Percentiles rank a stretch among this genome's conserved stretches.
Conservation (phyloP, 164 flowering plant species). For the Buxus sempervirens region DNA sequence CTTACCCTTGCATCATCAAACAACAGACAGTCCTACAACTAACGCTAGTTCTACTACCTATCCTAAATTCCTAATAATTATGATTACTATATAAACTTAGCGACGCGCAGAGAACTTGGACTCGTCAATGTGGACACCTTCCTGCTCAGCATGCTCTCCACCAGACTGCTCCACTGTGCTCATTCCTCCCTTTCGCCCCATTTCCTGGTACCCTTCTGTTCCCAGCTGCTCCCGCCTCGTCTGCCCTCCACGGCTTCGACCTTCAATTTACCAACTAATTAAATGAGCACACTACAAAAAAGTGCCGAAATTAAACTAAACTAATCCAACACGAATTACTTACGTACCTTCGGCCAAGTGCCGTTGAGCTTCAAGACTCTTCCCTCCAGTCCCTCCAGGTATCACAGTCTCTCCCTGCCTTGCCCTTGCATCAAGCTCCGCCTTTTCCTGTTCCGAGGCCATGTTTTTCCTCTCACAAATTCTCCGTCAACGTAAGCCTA, state of each 20-base stretch:
- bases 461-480: slow-evolving; percentile 19
- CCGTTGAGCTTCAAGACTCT: slow-evolving; percentile 81
- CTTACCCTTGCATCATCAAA: too few species aligned
- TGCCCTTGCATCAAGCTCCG: slow-evolving; percentile 62
- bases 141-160: slow-evolving; percentile 53
- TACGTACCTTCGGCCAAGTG: slow-evolving; percentile 70
- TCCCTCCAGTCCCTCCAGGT: slow-evolving; percentile 82
- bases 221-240: slow-evolving; percentile 40
- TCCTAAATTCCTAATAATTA: too few species aligned
- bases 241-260: slow-evolving; percentile 71
- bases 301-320: background rate
- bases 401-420: slow-evolving; percentile 72
- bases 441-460: slow-evolving; percentile 38
- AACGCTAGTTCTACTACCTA: too few species aligned
- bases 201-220: slow-evolving; percentile 26
- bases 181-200: slow-evolving; percentile 28
- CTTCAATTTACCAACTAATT: slow-evolving; percentile 22
- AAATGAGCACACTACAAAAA: background rate
- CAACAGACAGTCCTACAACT: too few species aligned
- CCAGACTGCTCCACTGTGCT: slow-evolving; percentile 66
- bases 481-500: background rate
- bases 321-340: background rate
- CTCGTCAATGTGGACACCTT: slow-evolving; percentile 63
- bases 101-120: slow-evolving; percentile 42
- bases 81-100: too few species aligned